Percentiles rank a stretch among this genome's conserved stretches.
Conservation (phyloP, 75 land plant species). For the Picea sitchensis region DNA sequence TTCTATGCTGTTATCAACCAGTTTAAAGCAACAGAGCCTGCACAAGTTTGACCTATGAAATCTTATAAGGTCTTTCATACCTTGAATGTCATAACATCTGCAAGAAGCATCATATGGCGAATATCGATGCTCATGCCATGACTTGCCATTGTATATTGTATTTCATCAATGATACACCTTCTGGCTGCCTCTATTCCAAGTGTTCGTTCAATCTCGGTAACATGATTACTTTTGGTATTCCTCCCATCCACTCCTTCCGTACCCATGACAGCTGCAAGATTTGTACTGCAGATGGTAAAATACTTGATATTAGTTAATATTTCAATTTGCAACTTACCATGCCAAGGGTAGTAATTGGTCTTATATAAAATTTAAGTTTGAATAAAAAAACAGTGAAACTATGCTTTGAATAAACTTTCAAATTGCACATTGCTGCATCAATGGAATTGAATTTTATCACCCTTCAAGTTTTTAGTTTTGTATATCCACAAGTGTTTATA, state of each 20-base stretch:
- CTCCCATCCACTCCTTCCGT: constrained; percentile 71
- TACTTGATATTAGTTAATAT: background rate
- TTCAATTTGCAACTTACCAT: background rate
- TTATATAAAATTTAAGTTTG: background rate
- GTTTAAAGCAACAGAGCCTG: background rate
- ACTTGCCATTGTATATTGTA: constrained; percentile 65
- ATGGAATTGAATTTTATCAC: background rate
- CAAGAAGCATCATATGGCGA: constrained; percentile 96
- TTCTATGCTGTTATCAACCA: background rate
- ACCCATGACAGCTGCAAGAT: constrained; percentile 87
- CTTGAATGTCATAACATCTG: constrained; percentile 94
- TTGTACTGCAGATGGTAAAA: constrained; percentile 46
- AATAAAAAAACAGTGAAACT: background rate
- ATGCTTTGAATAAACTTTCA: background rate
- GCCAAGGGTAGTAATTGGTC: background rate
- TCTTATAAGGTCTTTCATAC: constrained; percentile 21
- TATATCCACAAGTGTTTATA: background rate
- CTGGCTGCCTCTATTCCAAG: constrained; percentile 98
- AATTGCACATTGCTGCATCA: background rate
- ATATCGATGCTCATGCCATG: constrained; percentile 92
- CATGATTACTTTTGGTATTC: constrained; percentile 74
- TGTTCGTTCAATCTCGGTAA: constrained; percentile 69
- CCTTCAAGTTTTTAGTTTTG: background rate
- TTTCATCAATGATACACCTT: constrained; percentile 71
- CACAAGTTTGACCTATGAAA: background rate